Evolutionary conservation across 2,329 filamentous ascomycete genomes (phyloP).

Genomic region (Helicocarpus griseus): DNA sequence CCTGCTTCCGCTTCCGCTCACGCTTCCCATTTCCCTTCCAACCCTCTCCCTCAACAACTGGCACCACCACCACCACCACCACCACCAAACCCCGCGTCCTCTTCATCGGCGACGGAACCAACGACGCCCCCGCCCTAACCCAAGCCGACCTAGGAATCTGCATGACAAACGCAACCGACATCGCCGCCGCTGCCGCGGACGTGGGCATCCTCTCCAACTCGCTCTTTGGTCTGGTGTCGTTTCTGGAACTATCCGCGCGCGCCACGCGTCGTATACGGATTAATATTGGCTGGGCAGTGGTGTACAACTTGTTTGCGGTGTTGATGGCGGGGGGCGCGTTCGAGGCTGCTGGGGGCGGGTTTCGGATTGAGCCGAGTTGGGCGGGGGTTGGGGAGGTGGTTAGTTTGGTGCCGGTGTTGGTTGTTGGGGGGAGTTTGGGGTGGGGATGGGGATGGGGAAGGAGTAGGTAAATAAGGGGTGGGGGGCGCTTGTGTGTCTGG

Average conservation of each 20-base stretch:
- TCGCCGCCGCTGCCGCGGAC: conserved; percentile 59
- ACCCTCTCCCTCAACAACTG: conserved; percentile 4
- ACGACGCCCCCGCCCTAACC: conserved; percentile 64
- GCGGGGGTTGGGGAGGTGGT: conserved; percentile 64
- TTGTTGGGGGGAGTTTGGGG: conserved; percentile 40
- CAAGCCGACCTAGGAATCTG: conserved; percentile 63
- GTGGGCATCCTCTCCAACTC: conserved; percentile 54
- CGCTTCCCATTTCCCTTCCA: neutral
- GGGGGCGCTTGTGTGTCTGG: neutral
- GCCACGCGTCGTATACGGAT: conserved; percentile 46
- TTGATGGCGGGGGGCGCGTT: conserved; percentile 54
- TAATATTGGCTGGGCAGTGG: conserved; percentile 61
- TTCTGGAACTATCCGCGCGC: conserved; percentile 45
- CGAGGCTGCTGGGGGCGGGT: conserved; percentile 46
- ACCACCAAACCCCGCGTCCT: conserved; percentile 40
- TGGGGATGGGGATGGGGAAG: conserved; percentile 9
- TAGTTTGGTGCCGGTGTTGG: conserved; percentile 61
- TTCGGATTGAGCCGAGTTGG: conserved; percentile 52
- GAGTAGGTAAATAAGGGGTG: neutral
- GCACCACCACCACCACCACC: conserved; percentile 2
- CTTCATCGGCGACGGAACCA: conserved; percentile 70
- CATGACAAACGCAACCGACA: conserved; percentile 53
- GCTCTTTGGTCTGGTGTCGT: conserved; percentile 47
- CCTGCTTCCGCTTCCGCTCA: too few species aligned
- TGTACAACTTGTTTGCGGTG: conserved; percentile 63